phyloP scores from a whole-genome alignment of 768 basidiomycete genomes.

The Lyophyllum shimeji region DNA sequence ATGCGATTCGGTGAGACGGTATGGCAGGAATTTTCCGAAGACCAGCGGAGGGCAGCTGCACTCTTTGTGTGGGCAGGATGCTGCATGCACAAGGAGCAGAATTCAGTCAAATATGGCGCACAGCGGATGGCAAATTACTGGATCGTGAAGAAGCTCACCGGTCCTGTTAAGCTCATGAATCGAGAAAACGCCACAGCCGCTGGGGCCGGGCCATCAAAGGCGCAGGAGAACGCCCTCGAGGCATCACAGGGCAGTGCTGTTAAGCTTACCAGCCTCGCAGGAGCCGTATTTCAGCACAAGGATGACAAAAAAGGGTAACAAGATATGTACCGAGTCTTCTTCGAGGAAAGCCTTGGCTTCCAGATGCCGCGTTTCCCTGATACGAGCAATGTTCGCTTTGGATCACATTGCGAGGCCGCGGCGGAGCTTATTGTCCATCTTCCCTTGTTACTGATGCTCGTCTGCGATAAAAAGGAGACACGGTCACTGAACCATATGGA shows the following conservation, averaged over 20 bases:
- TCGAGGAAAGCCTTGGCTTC: conserved; percentile 18
- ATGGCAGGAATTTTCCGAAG: conserved; percentile 12
- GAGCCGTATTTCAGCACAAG: conserved; percentile 32
- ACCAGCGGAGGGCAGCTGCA: conserved; percentile 4
- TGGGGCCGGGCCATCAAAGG: not conserved
- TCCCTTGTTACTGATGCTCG: conserved; percentile 17
- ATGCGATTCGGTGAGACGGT: conserved; percentile 14
- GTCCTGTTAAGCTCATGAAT: conserved; percentile 21
- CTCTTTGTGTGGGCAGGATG: conserved; percentile 22
- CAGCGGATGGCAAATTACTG: conserved; percentile 20
- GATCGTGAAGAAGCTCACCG: conserved; percentile 8
- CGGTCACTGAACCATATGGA: conserved; percentile 23
- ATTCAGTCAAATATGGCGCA: conserved; percentile 23
- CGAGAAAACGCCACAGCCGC: conserved; percentile 21
- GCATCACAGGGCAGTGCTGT: conserved; percentile 17
- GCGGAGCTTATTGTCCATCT: conserved; percentile 21
- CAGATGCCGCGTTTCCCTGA: conserved; percentile 24
- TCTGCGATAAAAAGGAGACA: conserved; percentile 26
- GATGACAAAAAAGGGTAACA: conserved; percentile 35
- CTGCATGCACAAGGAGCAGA: conserved; percentile 22
- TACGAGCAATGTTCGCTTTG: conserved; percentile 31
- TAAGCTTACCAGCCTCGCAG: conserved; percentile 25
- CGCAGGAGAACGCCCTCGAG: not conserved
- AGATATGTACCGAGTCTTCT: conserved; percentile 17
- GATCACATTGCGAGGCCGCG: conserved; percentile 26